These are phyloP conservation scores for Paramecium tetraurelia DNA, from an alignment of 73 alveolate genomes.

Conservation along the genomic window DNA sequence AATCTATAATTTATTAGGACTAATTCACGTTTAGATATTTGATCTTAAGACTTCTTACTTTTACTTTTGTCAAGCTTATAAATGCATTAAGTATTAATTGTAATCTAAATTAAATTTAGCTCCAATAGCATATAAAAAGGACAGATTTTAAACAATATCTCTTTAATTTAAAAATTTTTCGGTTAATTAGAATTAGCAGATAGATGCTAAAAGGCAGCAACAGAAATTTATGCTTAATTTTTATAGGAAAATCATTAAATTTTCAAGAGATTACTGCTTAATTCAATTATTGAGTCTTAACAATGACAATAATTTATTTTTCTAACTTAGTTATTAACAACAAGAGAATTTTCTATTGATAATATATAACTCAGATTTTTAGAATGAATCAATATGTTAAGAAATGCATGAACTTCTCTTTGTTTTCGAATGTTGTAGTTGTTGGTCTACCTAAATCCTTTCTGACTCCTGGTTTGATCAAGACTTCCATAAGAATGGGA, in stretches of 20 bases:
- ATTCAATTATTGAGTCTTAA: background rate
- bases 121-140: background rate
- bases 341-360: background rate
- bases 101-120: background rate
- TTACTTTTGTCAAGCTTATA: background rate
- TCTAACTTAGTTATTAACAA: background rate
- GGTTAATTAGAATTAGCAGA: background rate
- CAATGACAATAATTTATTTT: background rate
- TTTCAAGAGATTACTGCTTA: background rate
- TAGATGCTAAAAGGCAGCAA: background rate
- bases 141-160: background rate
- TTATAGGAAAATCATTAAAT: background rate
- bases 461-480: constrained; percentile 74
- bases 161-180: background rate
- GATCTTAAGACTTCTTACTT: background rate
- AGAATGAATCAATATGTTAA: constrained; percentile 43
- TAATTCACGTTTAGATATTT: background rate
- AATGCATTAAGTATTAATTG: background rate
- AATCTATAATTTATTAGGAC: background rate
- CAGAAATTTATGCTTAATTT: background rate
- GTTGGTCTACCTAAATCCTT: constrained; percentile 80
- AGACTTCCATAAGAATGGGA: constrained; percentile 67
- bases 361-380: background rate
- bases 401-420: constrained; percentile 69
- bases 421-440: constrained; percentile 69